Evolutionary conservation across 257 asterid genomes (phyloP), one percentile per base, ranked within the genome.

Genomic region (Capsicum chinense): DNA sequence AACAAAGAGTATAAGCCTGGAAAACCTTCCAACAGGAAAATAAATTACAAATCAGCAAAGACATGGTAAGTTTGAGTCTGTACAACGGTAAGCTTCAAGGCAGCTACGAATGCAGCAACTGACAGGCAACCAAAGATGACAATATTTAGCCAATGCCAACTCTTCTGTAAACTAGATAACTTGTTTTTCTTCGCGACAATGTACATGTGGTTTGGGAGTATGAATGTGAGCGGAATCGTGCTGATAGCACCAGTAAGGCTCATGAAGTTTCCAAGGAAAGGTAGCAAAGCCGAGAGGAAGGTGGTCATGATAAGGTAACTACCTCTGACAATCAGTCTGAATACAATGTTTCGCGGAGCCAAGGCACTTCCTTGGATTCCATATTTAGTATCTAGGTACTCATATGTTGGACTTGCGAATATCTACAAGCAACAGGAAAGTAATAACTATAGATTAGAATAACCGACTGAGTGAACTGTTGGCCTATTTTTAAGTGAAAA

Each of bases 161-260:
- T 83, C 93, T 91, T 97, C 85, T 93, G 97, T 59, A 89, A 39
- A 9, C 91, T 66, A 19, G 76, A 85, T 26, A 97, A 84, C 87
- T 89, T 88, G 89, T 73, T 84, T 21, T 83, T 86, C 92, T 89
- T 92, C 9, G 99, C 99, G 33, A 90, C 87, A 8, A 97, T 90
- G 81, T 97, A 97, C 99, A 97, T 97, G 88, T 95, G 99, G 92
- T 97, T 93, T 16, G 99, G 98, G 19, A 97, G 97, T 67, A 97
- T 97, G 89, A 97, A 97, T 0, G 99, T 97, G 48, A 97, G 95
- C 0, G 99, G 99, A 84, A 93, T 95, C 33, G 98, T 95, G 94
- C 98, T 93, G 63, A 93, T 80, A 21, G 99, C 99, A 62, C 99
- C 99, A 0, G 99, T 97, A 2, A 97, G 94, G 92, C 99, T 97